phyloP scores from a whole-genome alignment of 768 basidiomycete genomes.

The Podaxis sp. region DNA sequence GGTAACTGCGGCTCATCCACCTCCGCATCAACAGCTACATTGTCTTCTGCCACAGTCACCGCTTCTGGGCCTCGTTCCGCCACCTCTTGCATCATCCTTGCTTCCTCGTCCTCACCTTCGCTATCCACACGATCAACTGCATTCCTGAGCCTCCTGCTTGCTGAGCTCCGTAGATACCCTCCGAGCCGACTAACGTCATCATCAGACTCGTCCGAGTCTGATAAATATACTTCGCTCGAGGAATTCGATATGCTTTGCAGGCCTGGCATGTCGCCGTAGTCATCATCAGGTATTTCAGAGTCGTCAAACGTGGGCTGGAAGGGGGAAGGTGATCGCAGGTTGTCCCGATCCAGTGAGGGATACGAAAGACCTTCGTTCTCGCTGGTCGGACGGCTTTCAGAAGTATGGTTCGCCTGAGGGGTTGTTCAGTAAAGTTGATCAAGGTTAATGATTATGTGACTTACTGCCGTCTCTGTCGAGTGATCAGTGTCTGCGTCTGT shows the following conservation, averaged over 20 bases:
- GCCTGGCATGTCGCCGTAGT: constrained; percentile 35
- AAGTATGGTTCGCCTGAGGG: background rate
- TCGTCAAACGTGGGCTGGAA: background rate
- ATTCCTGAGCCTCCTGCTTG: constrained; percentile 18
- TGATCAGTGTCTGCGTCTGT: background rate
- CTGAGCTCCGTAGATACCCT: background rate
- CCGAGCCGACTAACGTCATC: constrained; percentile 18
- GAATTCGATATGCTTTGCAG: constrained; percentile 35
- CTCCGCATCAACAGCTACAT: background rate
- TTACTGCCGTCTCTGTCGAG: background rate
- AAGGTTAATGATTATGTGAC: background rate
- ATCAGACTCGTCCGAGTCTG: constrained; percentile 25
- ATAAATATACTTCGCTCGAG: constrained; percentile 30
- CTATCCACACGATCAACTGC: constrained; percentile 16
- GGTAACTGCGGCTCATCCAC: constrained; percentile 5
- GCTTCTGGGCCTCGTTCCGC: constrained; percentile 5
- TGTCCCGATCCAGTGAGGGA: background rate
- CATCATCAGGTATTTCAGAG: constrained; percentile 18
- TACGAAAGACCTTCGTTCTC: background rate
- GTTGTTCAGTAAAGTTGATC: background rate
- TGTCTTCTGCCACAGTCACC: background rate
- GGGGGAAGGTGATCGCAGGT: background rate
- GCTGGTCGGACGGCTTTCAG: background rate
- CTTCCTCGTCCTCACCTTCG: constrained; percentile 5
- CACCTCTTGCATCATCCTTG: background rate